Evolutionary conservation across 352 stramenopile genomes (phyloP).

Genomic region (Globisporangium mamillatum): DNA sequence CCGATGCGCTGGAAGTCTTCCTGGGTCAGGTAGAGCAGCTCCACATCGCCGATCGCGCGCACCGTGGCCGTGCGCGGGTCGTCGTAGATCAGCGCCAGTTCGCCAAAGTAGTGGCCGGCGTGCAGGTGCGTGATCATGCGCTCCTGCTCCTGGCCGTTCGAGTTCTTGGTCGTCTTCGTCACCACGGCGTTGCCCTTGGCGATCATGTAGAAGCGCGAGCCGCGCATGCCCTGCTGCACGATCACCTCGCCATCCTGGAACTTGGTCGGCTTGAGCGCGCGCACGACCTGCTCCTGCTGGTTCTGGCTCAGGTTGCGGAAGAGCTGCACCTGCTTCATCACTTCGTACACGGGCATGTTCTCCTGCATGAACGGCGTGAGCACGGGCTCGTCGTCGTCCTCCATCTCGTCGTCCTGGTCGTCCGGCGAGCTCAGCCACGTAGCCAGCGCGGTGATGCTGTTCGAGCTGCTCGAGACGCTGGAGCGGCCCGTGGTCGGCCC

Average conservation of each 20-base stretch:
- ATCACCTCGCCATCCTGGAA: constrained; percentile 84
- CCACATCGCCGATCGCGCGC: constrained; percentile 69
- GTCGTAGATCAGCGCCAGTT: constrained; percentile 90
- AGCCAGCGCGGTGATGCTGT: constrained; percentile 57
- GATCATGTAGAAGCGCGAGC: constrained; percentile 90
- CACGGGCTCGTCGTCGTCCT: constrained; percentile 59
- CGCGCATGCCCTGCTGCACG: constrained; percentile 81
- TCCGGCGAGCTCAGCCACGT: constrained; percentile 69
- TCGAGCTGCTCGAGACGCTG: constrained; percentile 47
- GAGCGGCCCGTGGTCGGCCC: constrained; percentile 23
- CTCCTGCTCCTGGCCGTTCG: constrained; percentile 49
- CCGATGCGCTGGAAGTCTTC: constrained; percentile 87
- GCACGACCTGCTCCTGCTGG: constrained; percentile 86
- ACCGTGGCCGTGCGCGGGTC: constrained; percentile 85
- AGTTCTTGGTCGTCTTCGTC: constrained; percentile 60
- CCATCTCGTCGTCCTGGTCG: constrained; percentile 61
- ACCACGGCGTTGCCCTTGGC: constrained; percentile 85
- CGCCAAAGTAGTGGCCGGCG: constrained; percentile 92
- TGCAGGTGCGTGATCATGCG: constrained; percentile 88
- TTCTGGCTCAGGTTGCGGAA: constrained; percentile 86
- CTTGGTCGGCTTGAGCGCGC: constrained; percentile 79
- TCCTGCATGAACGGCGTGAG: constrained; percentile 76
- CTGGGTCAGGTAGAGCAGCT: constrained; percentile 82
- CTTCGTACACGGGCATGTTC: constrained; percentile 86
- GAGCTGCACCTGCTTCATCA: constrained; percentile 87